Base-by-base conservation (phyloP, 805 yeast species). In the Starmera caribaea region DNA sequence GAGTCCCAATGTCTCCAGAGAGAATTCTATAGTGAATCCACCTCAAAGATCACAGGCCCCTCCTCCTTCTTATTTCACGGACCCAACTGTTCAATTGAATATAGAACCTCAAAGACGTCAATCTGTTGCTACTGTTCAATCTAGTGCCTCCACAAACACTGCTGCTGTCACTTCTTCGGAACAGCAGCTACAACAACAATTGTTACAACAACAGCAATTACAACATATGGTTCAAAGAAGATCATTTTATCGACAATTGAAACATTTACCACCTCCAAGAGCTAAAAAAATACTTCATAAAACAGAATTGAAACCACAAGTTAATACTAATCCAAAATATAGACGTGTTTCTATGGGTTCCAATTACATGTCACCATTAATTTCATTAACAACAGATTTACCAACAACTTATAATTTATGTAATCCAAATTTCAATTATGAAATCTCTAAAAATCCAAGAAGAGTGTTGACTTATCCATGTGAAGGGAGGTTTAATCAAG, bases 391-490 rank as follows among this genome's bases (percentile, higher is more conserved):
- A 0, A 72, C 79, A 4, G 76, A 83, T 36, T 63, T 92, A 38
- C 72, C 90, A 2, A 76, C 88, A 16, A 81, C 96, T 0, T 92
- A 84, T 58, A 68, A 83, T 9, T 72, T 90, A 41, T 90, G 97
- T 61, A 83, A 87, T 44, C 86, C 97, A 0, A 73, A 69, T 30
- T 92, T 87, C 61, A 79, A 79, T 45, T 92, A 92, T 59, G 81
- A 81, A 47, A 75, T 86, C 14, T 72, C 87, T 3, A 79, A 86
- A 43, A 92, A 92, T 55, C 99, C 98, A 3, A 77, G 86, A 44
- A 67, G 98, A 41, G 96, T 88, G 3, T 65, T 92, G 34, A 94
- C 98, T 0, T 90, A 92, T 57, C 97, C 97, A 3, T 76, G 79
- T 57, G 94, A 87, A 51, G 92, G 90, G 1, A 74, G 72, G 42